These are phyloP conservation scores for Toxicodendron radicans DNA, from an alignment of 345 rosid species.

Conservation along the genomic window DNA sequence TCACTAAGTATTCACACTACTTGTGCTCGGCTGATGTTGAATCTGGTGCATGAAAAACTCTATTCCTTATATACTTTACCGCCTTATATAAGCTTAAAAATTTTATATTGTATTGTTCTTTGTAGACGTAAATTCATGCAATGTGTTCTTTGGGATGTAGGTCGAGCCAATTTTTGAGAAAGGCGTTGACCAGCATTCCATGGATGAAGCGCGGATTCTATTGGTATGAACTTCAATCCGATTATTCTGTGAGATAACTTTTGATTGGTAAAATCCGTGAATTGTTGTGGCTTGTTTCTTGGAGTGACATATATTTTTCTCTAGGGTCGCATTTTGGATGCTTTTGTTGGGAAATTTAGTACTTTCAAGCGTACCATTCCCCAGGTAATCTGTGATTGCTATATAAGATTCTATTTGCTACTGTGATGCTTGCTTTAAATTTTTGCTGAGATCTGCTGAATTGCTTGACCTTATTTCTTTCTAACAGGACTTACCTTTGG, in stretches of 20 bases:
- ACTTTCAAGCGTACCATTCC: constrained; percentile 98
- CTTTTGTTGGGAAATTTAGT: constrained; percentile 97
- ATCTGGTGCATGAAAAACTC: constrained; percentile 60
- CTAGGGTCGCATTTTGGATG: constrained; percentile 96
- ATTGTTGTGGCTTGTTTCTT: constrained; percentile 13
- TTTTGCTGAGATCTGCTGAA: background rate
- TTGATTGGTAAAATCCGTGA: constrained; percentile 21
- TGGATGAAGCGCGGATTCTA: constrained; percentile 93
- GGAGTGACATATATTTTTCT: constrained; percentile 26
- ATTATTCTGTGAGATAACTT: constrained; percentile 16
- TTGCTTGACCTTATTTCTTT: background rate
- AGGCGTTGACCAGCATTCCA: constrained; percentile 88
- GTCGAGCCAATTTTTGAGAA: constrained; percentile 99
- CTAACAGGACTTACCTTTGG: background rate
- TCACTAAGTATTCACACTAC: constrained; percentile 96
- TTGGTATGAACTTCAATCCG: constrained; percentile 52
- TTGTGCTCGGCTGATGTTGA: constrained; percentile 96
- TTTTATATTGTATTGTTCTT: constrained; percentile 18
- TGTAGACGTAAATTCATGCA: constrained; percentile 18
- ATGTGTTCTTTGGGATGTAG: constrained; percentile 40
- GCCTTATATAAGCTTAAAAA: background rate
- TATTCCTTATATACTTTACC: constrained; percentile 8
- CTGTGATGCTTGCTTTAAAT: background rate
- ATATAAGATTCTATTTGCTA: constrained; percentile 6
- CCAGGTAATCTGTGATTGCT: constrained; percentile 62